A percentile compares a stretch with the other conserved stretches of the same genome.
Conservation (phyloP, 768 basidiomycete genomes). For the Amanita thiersii region DNA sequence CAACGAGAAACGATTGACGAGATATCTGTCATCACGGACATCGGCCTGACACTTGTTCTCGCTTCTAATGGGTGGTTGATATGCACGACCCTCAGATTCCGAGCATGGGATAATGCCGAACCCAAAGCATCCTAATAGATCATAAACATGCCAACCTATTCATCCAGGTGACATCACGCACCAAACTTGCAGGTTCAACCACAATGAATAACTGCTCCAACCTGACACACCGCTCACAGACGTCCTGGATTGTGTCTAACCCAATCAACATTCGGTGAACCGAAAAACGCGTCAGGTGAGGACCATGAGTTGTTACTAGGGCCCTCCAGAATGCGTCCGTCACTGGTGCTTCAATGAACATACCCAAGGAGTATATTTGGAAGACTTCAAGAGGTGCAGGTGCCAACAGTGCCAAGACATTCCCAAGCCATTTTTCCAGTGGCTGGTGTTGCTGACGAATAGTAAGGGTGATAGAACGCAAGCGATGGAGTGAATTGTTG, state of each 20-base stretch:
- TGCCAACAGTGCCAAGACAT: conserved; percentile 34
- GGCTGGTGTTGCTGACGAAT: conserved; percentile 25
- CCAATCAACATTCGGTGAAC: conserved; percentile 57
- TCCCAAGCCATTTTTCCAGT: conserved; percentile 35
- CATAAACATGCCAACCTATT: background rate
- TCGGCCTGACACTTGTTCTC: conserved; percentile 17
- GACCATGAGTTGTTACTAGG: conserved; percentile 43
- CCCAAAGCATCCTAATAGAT: conserved; percentile 30
- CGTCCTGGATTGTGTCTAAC: conserved; percentile 36
- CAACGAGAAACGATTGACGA: conserved; percentile 41
- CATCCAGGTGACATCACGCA: conserved; percentile 19
- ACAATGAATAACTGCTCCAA: conserved; percentile 64
- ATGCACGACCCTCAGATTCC: conserved; percentile 47
- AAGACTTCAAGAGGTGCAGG: conserved; percentile 47
- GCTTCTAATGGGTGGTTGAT: conserved; percentile 41
- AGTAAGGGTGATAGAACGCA: conserved; percentile 54
- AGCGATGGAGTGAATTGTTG: conserved; percentile 27
- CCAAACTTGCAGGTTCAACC: conserved; percentile 37
- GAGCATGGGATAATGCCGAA: conserved; percentile 33
- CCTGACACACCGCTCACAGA: conserved; percentile 44
- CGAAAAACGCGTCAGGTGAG: conserved; percentile 46
- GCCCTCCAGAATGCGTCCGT: conserved; percentile 42
- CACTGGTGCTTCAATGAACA: conserved; percentile 28
- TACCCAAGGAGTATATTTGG: conserved; percentile 51
- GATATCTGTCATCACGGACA: conserved; percentile 27